Conservation (phyloP, 2,329 filamentous ascomycete species). For the Clarireedia paspali region DNA sequence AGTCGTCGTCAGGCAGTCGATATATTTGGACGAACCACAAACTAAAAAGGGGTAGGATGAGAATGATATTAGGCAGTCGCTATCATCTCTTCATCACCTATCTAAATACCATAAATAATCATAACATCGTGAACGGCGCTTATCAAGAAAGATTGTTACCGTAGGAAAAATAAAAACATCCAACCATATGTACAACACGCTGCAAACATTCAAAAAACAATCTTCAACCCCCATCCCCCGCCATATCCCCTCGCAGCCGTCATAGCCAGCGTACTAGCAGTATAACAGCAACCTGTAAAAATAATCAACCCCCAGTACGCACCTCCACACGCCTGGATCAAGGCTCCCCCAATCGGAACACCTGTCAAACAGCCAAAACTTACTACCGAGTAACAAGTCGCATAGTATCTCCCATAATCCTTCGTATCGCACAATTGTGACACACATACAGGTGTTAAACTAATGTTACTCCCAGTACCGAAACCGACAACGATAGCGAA, state of each 20-base stretch:
- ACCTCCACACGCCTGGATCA: conserved; percentile 36
- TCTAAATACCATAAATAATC: no score
- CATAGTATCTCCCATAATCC: conserved; percentile 78
- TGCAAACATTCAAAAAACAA: background rate
- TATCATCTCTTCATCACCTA: no score
- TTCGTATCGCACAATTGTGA: conserved; percentile 74
- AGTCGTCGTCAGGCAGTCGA: no score
- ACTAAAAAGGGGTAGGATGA: no score
- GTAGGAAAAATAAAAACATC: no score
- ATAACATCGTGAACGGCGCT: no score
- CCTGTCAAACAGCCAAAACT: conserved; percentile 66
- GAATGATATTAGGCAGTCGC: no score
- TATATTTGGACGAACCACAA: no score
- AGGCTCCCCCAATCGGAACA: conserved; percentile 60
- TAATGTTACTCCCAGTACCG: conserved; percentile 71
- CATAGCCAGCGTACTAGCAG: conserved; percentile 1
- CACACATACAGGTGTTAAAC: conserved; percentile 76
- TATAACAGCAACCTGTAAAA: conserved; percentile 17
- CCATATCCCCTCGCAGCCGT: conserved; percentile 1
- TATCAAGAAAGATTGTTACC: no score
- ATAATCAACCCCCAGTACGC: conserved; percentile 18
- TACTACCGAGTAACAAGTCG: conserved; percentile 76
- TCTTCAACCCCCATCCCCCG: conserved; percentile 4
- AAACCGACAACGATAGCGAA: conserved; percentile 78
- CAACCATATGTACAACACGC: no score